phyloP scores from a whole-genome alignment of 2,329 filamentous ascomycete species.

The Aspergillus sp. region DNA sequence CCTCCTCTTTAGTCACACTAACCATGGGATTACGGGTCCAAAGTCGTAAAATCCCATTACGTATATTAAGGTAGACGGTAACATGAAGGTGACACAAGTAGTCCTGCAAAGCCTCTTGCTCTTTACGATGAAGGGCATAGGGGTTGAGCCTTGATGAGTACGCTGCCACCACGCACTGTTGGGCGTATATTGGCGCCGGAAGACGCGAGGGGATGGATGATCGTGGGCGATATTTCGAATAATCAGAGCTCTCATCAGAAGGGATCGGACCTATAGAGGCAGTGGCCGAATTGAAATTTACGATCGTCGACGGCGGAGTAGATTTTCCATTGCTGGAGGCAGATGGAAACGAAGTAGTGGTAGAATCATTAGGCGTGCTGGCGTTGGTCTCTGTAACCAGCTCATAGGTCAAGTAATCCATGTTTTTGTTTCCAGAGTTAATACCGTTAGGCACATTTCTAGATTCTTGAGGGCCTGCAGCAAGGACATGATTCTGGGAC shows the following conservation, averaged over 20 bases:
- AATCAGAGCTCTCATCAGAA: constrained; percentile 28
- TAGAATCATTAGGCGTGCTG: constrained; percentile 28
- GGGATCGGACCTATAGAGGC: constrained; percentile 18
- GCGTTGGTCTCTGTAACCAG: constrained; percentile 19
- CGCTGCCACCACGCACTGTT: constrained; percentile 85
- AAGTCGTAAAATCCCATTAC: constrained; percentile 86
- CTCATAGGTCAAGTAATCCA: constrained; percentile 15
- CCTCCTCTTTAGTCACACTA: constrained; percentile 78
- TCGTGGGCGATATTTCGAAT: constrained; percentile 64
- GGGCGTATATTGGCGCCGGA: constrained; percentile 75
- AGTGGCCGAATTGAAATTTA: constrained; percentile 17
- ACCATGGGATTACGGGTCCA: constrained; percentile 87
- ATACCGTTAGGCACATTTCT: constrained; percentile 3
- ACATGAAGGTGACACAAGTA: constrained; percentile 87
- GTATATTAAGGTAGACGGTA: constrained; percentile 92
- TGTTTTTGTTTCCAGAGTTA: constrained; percentile 17
- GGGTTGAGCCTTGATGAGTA: constrained; percentile 87
- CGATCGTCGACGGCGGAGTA: constrained; percentile 24
- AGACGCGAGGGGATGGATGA: constrained; percentile 81
- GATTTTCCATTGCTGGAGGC: constrained; percentile 25
- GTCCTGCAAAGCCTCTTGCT: constrained; percentile 76
- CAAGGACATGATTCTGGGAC: neutral
- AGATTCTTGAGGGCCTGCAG: constrained; percentile 3
- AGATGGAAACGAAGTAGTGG: constrained; percentile 27
- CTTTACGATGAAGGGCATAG: constrained; percentile 79